A percentile compares a stretch with the other conserved stretches of the same genome.
Conservation (phyloP, 805 yeast species). For the Yamadazyma paraphyllophila region DNA sequence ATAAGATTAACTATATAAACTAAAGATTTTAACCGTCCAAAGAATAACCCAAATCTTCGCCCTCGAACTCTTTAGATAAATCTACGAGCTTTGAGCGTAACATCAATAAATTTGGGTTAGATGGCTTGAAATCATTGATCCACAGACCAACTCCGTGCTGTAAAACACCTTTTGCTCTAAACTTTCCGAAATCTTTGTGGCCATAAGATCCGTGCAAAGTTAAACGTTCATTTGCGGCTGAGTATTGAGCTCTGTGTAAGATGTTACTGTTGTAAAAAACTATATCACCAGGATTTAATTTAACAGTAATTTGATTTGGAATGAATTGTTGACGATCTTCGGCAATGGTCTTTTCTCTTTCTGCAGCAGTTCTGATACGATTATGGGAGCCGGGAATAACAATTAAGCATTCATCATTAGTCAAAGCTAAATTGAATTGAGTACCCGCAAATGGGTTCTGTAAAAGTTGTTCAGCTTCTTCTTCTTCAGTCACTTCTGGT, state of each 20-base stretch:
- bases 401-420: constrained; percentile 45
- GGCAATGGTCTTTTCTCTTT: constrained; percentile 38
- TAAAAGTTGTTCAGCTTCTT: constrained; percentile 41
- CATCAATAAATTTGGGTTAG: constrained; percentile 25
- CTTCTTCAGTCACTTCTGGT: constrained; percentile 45
- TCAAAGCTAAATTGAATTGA: constrained; percentile 50
- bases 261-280: constrained; percentile 51
- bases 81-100: constrained; percentile 28
- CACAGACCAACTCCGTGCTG: constrained; percentile 53
- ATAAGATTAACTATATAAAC: neutral
- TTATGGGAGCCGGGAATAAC: constrained; percentile 49
- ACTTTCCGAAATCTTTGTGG: constrained; percentile 37
- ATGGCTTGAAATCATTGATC: constrained; percentile 37
- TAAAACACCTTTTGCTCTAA: constrained; percentile 49
- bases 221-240: constrained; percentile 35
- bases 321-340: constrained; percentile 34
- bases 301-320: constrained; percentile 38
- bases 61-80: constrained; percentile 30
- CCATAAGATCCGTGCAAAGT: constrained; percentile 55
- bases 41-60: constrained; percentile 35
- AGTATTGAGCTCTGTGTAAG: constrained; percentile 47
- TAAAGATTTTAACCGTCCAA: constrained; percentile 29
- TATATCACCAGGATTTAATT: constrained; percentile 48
- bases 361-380: constrained; percentile 44
- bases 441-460: constrained; percentile 45